A percentile compares a stretch with the other conserved stretches of the same genome.
phyloP scores from a whole-genome alignment of 164 flowering plant species.

The Macadamia integrifolia region DNA sequence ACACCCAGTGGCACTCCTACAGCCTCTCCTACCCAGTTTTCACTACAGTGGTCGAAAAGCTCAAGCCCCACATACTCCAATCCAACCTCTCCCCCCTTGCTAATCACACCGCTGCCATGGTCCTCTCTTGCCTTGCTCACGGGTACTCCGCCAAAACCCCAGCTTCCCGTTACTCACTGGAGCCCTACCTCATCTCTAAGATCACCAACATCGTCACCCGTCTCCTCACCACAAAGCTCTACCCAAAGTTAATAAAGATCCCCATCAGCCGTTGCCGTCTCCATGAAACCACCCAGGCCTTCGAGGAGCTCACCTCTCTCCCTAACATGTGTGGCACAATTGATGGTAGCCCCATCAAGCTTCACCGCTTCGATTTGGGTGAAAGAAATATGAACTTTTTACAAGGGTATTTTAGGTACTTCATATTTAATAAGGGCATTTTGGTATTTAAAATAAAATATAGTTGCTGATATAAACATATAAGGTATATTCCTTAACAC shows the following conservation, averaged over 20 bases:
- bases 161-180: conserved; percentile 54
- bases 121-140: conserved; percentile 79
- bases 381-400: too few species aligned
- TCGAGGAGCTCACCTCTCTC: conserved; percentile 35
- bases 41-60: too few species aligned
- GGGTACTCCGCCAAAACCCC: conserved; percentile 53
- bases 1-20: conserved; percentile 48
- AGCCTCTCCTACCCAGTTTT: too few species aligned
- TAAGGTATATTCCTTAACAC: too few species aligned
- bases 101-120: conserved; percentile 83
- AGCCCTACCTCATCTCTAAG: conserved; percentile 25
- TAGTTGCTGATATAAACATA: too few species aligned
- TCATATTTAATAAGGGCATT: too few species aligned
- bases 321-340: conserved; percentile 88
- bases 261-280: too few species aligned
- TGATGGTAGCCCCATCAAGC: conserved; percentile 52
- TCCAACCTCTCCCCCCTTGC: too few species aligned
- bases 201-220: conserved; percentile 89
- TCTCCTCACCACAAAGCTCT: conserved; percentile 76
- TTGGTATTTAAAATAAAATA: too few species aligned
- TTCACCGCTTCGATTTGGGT: conserved; percentile 18
- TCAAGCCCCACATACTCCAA: too few species aligned
- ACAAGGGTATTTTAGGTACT: too few species aligned
- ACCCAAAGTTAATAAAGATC: conserved; percentile 64
- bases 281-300: too few species aligned